Conservation (phyloP, 2,329 filamentous ascomycete species). For the Sporothrix sp. region DNA sequence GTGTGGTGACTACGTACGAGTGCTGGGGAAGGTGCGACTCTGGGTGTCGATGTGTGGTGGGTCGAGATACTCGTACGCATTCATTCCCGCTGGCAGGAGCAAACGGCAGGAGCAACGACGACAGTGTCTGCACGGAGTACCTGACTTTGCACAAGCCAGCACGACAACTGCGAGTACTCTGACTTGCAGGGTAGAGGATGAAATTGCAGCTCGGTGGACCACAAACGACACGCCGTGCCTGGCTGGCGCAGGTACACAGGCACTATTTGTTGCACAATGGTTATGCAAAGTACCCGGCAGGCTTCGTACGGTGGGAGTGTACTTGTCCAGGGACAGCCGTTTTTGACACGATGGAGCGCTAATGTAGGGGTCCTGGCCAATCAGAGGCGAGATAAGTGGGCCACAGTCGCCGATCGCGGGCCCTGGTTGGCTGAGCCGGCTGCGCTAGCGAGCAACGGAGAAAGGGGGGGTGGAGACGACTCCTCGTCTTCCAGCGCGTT, state of each 20-base stretch:
- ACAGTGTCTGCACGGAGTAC: no score
- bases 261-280: slow-evolving; percentile 3
- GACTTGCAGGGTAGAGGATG: no score
- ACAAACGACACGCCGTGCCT: no score
- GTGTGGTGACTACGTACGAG: slow-evolving; percentile 9
- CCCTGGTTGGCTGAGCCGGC: not conserved
- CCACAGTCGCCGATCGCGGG: not conserved
- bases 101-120: no score
- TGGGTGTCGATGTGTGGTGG: slow-evolving; percentile 7
- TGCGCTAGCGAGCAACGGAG: not conserved
- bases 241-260: not conserved
- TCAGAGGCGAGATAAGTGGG: not conserved
- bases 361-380: not conserved
- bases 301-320: no score
- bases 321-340: not conserved
- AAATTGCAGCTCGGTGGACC: no score
- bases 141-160: no score
- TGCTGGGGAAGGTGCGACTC: slow-evolving; percentile 12
- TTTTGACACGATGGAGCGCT: not conserved
- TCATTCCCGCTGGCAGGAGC: no score
- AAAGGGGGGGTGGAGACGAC: not conserved
- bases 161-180: no score
- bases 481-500: not conserved
- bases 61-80: no score
- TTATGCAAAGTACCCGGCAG: not conserved